Percentiles rank a stretch among this genome's conserved stretches.
phyloP scores from a whole-genome alignment of 2,329 filamentous ascomycete species.

The Trichoderma citrinoviride region DNA sequence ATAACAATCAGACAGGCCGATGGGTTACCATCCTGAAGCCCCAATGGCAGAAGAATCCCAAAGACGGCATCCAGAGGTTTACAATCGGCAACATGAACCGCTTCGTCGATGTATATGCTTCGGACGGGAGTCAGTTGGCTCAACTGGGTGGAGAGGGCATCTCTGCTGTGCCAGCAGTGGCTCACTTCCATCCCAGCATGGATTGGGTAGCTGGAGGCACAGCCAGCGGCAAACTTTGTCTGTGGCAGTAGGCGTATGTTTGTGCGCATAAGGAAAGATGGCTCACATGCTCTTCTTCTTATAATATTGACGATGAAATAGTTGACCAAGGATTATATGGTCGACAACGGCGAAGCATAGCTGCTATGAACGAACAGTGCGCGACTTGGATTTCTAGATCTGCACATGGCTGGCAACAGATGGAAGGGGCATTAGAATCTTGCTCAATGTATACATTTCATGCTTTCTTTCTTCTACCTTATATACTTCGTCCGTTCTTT shows the following conservation, averaged over 20 bases:
- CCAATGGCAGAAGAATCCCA: slow-evolving; percentile 82
- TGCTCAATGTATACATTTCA: background rate
- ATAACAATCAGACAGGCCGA: slow-evolving; percentile 94
- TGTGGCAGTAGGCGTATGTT: slow-evolving; percentile 68
- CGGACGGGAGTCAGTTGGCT: slow-evolving; percentile 79
- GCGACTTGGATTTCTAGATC: background rate
- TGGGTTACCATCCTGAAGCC: slow-evolving; percentile 84
- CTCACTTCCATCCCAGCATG: slow-evolving; percentile 80
- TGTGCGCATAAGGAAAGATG: background rate
- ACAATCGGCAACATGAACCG: slow-evolving; percentile 97
- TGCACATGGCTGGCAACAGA: slow-evolving; percentile 13
- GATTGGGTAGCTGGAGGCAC: slow-evolving; percentile 94
- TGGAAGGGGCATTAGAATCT: background rate
- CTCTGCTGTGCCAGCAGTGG: slow-evolving; percentile 89
- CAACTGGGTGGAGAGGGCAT: slow-evolving; percentile 87
- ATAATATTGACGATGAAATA: background rate
- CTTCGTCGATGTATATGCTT: slow-evolving; percentile 87
- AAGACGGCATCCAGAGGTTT: slow-evolving; percentile 80
- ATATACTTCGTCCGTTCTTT: background rate
- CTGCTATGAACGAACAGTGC: background rate
- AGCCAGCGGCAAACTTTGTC: slow-evolving; percentile 84
- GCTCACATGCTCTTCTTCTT: background rate
- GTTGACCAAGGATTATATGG: background rate
- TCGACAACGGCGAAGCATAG: background rate
- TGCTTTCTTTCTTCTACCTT: background rate